These are phyloP conservation scores for Neophaeococcomyces mojaviensis DNA, from an alignment of 2,329 filamentous ascomycete species.

Conservation along the genomic window DNA sequence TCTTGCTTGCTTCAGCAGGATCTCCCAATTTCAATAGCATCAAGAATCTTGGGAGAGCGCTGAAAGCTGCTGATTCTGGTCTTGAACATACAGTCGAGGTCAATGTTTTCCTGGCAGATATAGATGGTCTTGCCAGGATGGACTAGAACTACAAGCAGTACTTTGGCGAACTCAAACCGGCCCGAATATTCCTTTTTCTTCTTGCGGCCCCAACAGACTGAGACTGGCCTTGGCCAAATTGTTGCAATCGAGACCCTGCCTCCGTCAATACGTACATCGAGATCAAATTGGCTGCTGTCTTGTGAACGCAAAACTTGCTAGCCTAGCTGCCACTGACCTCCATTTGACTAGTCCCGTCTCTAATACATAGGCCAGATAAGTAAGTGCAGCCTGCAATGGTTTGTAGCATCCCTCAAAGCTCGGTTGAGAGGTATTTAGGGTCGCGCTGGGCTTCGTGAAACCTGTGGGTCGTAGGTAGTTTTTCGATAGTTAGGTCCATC, in stretches of 20 bases:
- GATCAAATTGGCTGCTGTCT: too few relatives aligned
- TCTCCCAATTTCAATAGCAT: background rate
- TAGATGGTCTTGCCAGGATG: constrained; percentile 66
- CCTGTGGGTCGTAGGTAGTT: too few relatives aligned
- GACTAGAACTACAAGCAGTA: constrained; percentile 75
- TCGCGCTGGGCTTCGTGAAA: too few relatives aligned
- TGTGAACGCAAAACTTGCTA: too few relatives aligned
- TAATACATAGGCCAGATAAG: too few relatives aligned
- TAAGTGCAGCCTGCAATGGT: too few relatives aligned
- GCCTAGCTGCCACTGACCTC: too few relatives aligned
- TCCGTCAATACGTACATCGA: constrained; percentile 45
- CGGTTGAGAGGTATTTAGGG: too few relatives aligned
- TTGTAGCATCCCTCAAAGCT: too few relatives aligned
- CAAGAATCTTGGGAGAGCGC: constrained; percentile 50
- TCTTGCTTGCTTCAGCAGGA: constrained; percentile 11
- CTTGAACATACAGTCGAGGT: constrained; percentile 59
- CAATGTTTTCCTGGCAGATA: constrained; percentile 58
- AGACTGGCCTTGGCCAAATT: constrained; percentile 30
- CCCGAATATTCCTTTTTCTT: constrained; percentile 10
- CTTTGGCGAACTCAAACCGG: constrained; percentile 56
- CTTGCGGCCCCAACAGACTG: background rate
- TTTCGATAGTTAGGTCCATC: too few relatives aligned
- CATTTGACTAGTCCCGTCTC: too few relatives aligned
- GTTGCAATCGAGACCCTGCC: constrained; percentile 47
- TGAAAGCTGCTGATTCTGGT: constrained; percentile 53